A percentile compares a stretch with the other conserved stretches of the same genome.
These are phyloP conservation scores for Tetracladium marchalianum DNA, from an alignment of 495 filamentous ascomycete genomes.

Conservation along the genomic window DNA sequence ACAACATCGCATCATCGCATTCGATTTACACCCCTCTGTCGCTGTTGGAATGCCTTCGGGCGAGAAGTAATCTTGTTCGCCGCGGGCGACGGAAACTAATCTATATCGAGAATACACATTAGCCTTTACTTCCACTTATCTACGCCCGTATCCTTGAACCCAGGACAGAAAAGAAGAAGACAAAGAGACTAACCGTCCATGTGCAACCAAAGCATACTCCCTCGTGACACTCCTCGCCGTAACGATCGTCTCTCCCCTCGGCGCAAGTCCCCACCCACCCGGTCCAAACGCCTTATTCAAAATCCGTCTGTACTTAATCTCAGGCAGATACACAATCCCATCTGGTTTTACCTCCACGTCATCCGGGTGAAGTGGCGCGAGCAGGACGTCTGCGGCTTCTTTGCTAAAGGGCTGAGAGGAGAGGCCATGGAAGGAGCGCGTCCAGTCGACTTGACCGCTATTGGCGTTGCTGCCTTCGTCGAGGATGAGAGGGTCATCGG, in stretches of 20 bases:
- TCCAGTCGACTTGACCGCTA: constrained; percentile 72
- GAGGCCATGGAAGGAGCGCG: constrained; percentile 84
- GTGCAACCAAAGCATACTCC: constrained; percentile 86
- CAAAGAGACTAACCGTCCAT: constrained; percentile 57
- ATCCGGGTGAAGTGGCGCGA: constrained; percentile 52
- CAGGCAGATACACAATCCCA: constrained; percentile 90
- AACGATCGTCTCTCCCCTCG: constrained; percentile 82
- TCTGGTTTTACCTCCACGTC: constrained; percentile 97
- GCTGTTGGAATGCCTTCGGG: constrained; percentile 92
- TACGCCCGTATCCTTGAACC: no score
- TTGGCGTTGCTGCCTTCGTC: constrained; percentile 19
- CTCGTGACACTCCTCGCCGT: constrained; percentile 81
- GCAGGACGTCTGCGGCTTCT: constrained; percentile 63
- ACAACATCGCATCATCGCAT: constrained; percentile 92
- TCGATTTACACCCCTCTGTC: constrained; percentile 93
- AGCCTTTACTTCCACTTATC: no score
- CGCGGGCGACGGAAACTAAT: constrained; percentile 83
- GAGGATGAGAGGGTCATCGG: constrained; percentile 23
- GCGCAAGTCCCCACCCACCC: constrained; percentile 90
- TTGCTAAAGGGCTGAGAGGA: constrained; percentile 63
- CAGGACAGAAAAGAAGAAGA: not conserved
- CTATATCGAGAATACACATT: constrained; percentile 25
- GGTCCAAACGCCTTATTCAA: constrained; percentile 88
- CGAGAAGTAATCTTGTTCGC: constrained; percentile 91
- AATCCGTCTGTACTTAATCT: constrained; percentile 96